Percentiles rank a stretch among this genome's conserved stretches.
Conservation (phyloP, 768 basidiomycete species). For the Tricholoma sp. region DNA sequence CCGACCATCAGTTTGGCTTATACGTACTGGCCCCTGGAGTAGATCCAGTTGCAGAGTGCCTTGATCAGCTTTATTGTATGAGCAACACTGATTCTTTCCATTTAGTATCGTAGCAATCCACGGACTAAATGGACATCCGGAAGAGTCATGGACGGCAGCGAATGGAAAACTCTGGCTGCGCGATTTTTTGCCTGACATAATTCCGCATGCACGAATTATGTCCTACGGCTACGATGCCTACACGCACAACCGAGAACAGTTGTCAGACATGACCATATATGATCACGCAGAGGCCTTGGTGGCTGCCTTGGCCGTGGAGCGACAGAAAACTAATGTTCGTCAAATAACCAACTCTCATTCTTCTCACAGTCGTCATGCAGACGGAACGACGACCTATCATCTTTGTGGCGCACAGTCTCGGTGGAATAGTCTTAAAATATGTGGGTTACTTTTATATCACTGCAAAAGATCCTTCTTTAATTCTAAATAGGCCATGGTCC, state of each 20-base stretch:
- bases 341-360: no score
- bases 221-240: constrained; percentile 9
- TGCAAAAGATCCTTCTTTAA: no score
- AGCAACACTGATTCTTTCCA: no score
- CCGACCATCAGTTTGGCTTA: no score
- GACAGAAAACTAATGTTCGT: constrained; percentile 5
- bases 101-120: constrained; percentile 9
- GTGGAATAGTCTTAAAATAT: constrained; percentile 8
- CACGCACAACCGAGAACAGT: constrained; percentile 4
- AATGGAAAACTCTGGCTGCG: not conserved
- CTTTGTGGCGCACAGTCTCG: constrained; percentile 6
- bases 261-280: constrained; percentile 4
- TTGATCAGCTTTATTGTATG: no score
- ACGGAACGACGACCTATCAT: constrained; percentile 1
- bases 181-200: not conserved
- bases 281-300: constrained; percentile 6
- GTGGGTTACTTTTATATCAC: not conserved
- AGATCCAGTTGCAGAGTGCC: no score
- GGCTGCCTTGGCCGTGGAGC: not conserved
- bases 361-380: not conserved
- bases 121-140: constrained; percentile 7
- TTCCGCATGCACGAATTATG: constrained; percentile 2
- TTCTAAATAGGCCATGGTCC: constrained; percentile 5
- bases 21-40: no score
- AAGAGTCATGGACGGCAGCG: constrained; percentile 2